These are phyloP conservation scores for Suillus subaureus DNA, from an alignment of 768 basidiomycete species.

Conservation along the genomic window DNA sequence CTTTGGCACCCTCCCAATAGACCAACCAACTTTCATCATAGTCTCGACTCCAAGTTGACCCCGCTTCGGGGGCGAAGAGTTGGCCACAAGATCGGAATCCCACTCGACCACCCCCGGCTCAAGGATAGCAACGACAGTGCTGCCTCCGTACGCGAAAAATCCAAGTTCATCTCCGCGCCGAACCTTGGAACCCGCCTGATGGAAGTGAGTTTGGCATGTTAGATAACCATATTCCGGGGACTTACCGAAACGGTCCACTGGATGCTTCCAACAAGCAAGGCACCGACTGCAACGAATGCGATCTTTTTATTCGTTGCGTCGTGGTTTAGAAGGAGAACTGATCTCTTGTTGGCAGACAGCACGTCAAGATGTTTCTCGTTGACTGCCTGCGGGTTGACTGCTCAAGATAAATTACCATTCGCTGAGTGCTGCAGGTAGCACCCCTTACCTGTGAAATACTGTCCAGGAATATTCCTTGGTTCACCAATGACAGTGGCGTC, in stretches of 20 bases:
- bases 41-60: conserved; percentile 56
- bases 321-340: conserved; percentile 56
- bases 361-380: conserved; percentile 68
- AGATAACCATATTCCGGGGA: neutral
- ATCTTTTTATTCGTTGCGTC: conserved; percentile 46
- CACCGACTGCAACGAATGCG: conserved; percentile 77
- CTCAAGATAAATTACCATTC: neutral
- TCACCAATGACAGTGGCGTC: conserved; percentile 51
- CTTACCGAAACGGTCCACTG: conserved; percentile 52
- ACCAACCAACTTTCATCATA: conserved; percentile 50
- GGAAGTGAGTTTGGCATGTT: neutral
- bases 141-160: conserved; percentile 77
- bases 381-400: conserved; percentile 79
- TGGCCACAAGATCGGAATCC: conserved; percentile 61
- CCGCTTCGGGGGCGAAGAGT: conserved; percentile 37
- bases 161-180: conserved; percentile 70
- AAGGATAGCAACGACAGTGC: conserved; percentile 65
- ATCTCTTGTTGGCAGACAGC: conserved; percentile 64
- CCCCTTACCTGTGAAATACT: conserved; percentile 60
- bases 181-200: conserved; percentile 48
- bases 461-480: conserved; percentile 48
- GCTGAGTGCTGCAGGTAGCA: neutral
- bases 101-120: conserved; percentile 55
- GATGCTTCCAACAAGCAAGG: conserved; percentile 80
- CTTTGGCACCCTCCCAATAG: conserved; percentile 23